Conservation (phyloP, 2,329 filamentous ascomycete species). For the Atkinsonella texensis region DNA sequence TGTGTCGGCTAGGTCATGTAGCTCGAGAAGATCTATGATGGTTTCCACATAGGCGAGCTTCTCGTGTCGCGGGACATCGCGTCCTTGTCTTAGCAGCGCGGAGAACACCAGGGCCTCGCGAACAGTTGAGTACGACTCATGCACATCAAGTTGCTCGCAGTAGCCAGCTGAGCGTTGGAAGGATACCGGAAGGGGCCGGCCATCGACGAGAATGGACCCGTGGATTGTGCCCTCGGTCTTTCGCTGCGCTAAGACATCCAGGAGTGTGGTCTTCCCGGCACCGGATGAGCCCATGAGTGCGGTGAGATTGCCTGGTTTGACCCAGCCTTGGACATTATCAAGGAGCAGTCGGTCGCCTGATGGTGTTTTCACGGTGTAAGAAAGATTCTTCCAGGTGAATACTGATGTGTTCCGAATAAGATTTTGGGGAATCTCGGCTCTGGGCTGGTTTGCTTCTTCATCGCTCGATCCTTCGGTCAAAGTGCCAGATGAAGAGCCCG, state of each 20-base stretch:
- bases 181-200: slow-evolving; percentile 54
- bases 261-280: slow-evolving; percentile 74
- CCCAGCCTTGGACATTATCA: slow-evolving; percentile 72
- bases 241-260: slow-evolving; percentile 71
- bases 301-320: slow-evolving; percentile 66
- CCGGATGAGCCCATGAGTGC: slow-evolving; percentile 74
- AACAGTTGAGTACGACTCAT: slow-evolving; percentile 61
- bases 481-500: background rate
- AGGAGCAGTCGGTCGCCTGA: slow-evolving; percentile 55
- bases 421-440: slow-evolving; percentile 12
- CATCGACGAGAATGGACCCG: slow-evolving; percentile 68
- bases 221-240: slow-evolving; percentile 66
- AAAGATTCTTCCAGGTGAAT: slow-evolving; percentile 65
- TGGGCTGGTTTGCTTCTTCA: background rate
- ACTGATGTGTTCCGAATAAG: slow-evolving; percentile 52
- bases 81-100: slow-evolving; percentile 60
- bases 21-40: slow-evolving; percentile 53
- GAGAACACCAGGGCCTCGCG: slow-evolving; percentile 66
- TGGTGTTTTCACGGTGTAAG: slow-evolving; percentile 54
- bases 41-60: slow-evolving; percentile 68
- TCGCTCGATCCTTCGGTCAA: background rate
- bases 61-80: slow-evolving; percentile 48
- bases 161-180: slow-evolving; percentile 75
- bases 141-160: slow-evolving; percentile 71
- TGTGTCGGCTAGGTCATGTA: slow-evolving; percentile 35